Percentiles rank a stretch among this genome's conserved stretches.
These are phyloP conservation scores for Kwoniella sp. DNA, from an alignment of 768 basidiomycete species.

Conservation along the genomic window DNA sequence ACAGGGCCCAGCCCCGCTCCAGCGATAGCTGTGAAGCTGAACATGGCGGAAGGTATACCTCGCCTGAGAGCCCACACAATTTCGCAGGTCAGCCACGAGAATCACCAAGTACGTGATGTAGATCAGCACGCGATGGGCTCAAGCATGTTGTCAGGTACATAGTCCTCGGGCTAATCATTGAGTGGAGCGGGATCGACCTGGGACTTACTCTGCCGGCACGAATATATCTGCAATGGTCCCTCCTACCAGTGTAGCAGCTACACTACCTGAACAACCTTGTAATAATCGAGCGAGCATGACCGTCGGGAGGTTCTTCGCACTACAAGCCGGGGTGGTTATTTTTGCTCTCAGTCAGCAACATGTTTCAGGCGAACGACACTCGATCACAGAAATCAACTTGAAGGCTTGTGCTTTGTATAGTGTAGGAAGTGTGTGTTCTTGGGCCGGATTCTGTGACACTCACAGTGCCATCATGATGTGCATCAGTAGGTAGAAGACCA, in stretches of 20 bases:
- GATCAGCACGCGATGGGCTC: too few species aligned
- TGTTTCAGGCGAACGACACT: too few species aligned
- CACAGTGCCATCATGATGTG: slow-evolving; percentile 30
- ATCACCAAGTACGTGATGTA: not conserved
- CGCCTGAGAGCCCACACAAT: slow-evolving; percentile 59
- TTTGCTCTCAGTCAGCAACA: too few species aligned
- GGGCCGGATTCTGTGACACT: too few species aligned
- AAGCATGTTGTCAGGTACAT: too few species aligned
- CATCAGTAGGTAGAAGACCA: slow-evolving; percentile 18
- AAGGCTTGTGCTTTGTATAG: not conserved
- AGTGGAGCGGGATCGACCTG: not conserved
- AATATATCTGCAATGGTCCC: slow-evolving; percentile 57
- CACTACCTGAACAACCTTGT: slow-evolving; percentile 52
- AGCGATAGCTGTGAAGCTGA: slow-evolving; percentile 65
- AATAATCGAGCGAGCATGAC: slow-evolving; percentile 55
- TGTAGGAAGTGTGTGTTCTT: too few species aligned
- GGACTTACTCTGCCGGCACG: slow-evolving; percentile 27
- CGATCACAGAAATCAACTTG: too few species aligned
- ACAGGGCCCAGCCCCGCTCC: slow-evolving; percentile 69
- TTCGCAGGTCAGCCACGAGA: not conserved
- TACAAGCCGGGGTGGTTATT: too few species aligned
- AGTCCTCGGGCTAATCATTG: not conserved
- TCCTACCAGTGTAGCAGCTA: slow-evolving; percentile 56
- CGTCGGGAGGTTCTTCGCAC: slow-evolving; percentile 49
- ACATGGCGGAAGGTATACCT: slow-evolving; percentile 75